Evolutionary conservation across 2,329 filamentous ascomycete species (phyloP).

Genomic region (Verticillium nubilum): DNA sequence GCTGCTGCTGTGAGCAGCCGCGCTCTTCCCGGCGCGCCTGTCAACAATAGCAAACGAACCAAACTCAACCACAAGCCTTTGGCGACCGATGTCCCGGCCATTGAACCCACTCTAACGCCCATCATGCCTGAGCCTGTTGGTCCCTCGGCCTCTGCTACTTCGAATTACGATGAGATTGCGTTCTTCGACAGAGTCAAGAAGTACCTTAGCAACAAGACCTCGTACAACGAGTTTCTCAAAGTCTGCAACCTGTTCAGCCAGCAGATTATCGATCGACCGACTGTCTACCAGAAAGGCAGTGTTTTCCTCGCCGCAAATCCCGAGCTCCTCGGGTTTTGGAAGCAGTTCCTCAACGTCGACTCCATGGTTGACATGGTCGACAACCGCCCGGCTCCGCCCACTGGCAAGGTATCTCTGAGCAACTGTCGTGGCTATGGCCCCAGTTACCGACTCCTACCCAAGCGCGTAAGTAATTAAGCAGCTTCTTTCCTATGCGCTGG

Average conservation of each 20-base stretch:
- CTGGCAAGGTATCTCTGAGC: constrained; percentile 81
- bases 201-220: constrained; percentile 84
- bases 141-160: constrained; percentile 66
- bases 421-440: constrained; percentile 95
- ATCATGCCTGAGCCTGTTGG: constrained; percentile 82
- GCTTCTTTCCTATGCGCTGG: background rate
- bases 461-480: constrained; percentile 47
- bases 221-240: constrained; percentile 94
- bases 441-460: constrained; percentile 88
- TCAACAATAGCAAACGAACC: constrained; percentile 54
- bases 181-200: constrained; percentile 99
- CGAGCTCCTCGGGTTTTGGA: constrained; percentile 87
- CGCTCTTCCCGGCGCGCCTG: constrained; percentile 15
- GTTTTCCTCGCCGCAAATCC: constrained; percentile 83
- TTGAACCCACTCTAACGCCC: constrained; percentile 85
- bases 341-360: constrained; percentile 73
- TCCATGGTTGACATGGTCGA: constrained; percentile 73
- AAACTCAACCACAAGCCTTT: constrained; percentile 69
- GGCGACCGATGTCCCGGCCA: constrained; percentile 50
- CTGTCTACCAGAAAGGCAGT: constrained; percentile 75
- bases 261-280: constrained; percentile 81
- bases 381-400: constrained; percentile 68
- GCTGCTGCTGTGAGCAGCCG: constrained; percentile 27
- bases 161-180: constrained; percentile 76
- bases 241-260: constrained; percentile 93